Percentiles rank a stretch among this genome's conserved stretches.
Evolutionary conservation across 23 red algal genomes (phyloP).

Genomic region (Gracilaria domingensis): DNA sequence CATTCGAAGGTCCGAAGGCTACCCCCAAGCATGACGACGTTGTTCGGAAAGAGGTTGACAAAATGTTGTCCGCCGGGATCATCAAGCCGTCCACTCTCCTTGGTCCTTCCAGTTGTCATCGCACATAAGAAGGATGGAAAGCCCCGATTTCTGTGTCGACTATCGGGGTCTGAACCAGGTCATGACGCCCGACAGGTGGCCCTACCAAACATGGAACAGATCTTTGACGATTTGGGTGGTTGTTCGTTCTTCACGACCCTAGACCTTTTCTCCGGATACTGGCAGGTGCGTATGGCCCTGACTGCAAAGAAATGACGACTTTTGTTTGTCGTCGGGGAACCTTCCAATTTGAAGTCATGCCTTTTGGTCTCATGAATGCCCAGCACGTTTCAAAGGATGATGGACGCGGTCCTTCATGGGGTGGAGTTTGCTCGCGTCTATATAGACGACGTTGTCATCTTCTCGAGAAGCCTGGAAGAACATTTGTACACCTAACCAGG

Average conservation of each 20-base stretch:
- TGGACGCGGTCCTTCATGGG: background rate
- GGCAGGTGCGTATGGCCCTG: background rate
- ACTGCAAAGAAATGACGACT: background rate
- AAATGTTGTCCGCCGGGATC: too few relatives aligned
- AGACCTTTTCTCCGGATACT: background rate
- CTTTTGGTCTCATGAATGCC: slow-evolving; percentile 5
- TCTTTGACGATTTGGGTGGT: background rate
- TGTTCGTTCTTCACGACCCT: slow-evolving; percentile 7
- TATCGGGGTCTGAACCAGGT: too few relatives aligned
- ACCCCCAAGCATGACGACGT: too few relatives aligned
- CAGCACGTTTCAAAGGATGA: background rate
- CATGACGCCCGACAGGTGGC: too few relatives aligned
- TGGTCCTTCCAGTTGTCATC: too few relatives aligned
- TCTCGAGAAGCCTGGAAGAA: background rate
- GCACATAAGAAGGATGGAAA: too few relatives aligned
- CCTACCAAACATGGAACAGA: background rate
- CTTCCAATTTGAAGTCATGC: slow-evolving; percentile 9
- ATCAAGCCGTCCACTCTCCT: too few relatives aligned
- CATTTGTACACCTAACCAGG: too few relatives aligned
- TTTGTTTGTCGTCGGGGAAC: background rate
- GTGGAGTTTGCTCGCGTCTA: background rate
- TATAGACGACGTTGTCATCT: background rate
- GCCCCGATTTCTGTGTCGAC: too few relatives aligned
- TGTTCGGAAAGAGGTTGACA: too few relatives aligned
- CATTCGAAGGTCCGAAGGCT: too few relatives aligned